phyloP scores from a whole-genome alignment of 257 asterid species.

The Ajuga chamaepitys region DNA sequence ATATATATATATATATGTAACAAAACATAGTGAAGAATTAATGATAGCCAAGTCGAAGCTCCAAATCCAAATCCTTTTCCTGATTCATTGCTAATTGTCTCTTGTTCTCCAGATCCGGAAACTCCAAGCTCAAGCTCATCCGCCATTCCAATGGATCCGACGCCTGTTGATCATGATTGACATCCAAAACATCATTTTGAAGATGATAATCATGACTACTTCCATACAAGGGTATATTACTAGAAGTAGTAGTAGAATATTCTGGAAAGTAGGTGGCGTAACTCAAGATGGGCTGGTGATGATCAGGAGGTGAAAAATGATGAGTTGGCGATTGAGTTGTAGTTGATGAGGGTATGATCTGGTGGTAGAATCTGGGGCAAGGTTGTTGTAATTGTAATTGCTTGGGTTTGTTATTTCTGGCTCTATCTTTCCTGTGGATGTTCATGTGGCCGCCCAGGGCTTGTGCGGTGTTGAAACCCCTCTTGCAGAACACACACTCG shows the following conservation, averaged over 20 bases:
- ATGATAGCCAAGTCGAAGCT: conserved; percentile 70
- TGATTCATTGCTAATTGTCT: conserved; percentile 12
- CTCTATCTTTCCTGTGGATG: conserved; percentile 63
- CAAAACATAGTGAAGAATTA: not conserved
- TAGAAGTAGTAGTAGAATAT: conserved; percentile 3
- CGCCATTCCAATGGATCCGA: conserved; percentile 34
- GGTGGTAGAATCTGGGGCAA: conserved; percentile 13
- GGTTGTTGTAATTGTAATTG: not conserved
- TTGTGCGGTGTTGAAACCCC: conserved; percentile 85
- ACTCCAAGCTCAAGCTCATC: conserved; percentile 31
- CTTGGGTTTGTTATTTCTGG: conserved; percentile 29
- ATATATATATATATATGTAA: not conserved
- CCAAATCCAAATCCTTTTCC: conserved; percentile 67
- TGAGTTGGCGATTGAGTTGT: not conserved
- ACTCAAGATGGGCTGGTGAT: not conserved
- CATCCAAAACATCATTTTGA: not conserved
- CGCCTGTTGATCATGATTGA: not conserved
- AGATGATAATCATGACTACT: not conserved
- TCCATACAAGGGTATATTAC: conserved; percentile 6
- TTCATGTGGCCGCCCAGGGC: conserved; percentile 94
- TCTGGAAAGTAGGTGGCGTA: conserved; percentile 21
- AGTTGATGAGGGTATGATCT: not conserved
- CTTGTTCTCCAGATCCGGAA: conserved; percentile 18
- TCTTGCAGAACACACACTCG: conserved; percentile 72
- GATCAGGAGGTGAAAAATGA: not conserved